Base-by-base conservation (phyloP, 768 basidiomycete species). In the Rhodotorula kratochvilovae region DNA sequence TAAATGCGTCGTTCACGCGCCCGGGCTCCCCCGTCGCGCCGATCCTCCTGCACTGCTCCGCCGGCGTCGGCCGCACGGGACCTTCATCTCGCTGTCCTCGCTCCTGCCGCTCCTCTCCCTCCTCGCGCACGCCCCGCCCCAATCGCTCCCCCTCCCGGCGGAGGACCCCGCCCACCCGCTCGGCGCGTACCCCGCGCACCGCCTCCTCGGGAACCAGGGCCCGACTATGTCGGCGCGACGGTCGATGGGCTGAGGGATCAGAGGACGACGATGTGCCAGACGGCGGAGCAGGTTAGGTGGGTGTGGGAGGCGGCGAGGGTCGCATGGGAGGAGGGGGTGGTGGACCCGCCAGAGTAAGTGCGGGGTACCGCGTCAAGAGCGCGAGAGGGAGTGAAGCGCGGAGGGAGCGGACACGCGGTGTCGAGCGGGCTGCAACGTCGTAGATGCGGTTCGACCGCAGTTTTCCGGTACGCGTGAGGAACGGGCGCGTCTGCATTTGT, bases 11-110 rank as follows among this genome's bases (percentile, higher is more conserved):
- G 1, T 55, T 62, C 35, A 57, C 43, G 15, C 27, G 35, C 25
- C 29, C 59, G 0, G 45, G 66, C 39, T 1, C 23, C 23, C 27
- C 48, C 48, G 23, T 23, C 11, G 8, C 68, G 0, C 73, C 73
- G 16, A 68, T 90, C 72, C 85, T 93, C 76, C 85, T 90, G 42
- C 86, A 89, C 71, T 94, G 92, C 78, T 92, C 90, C 36, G 92
- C 92, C 2, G 92, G 92, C 8, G 84, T 93, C 68, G 92, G 92
- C 6, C 85, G 92, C 46, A 92, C 92, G 8, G 92, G 27, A 85
- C 91, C 12, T 92, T 91, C 81, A 89, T 94, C 77, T 87, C 89
- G 0, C 78, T 92, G 51, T 86, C 86, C 16, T 92, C 91, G 21
- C 82, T 93, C 48, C 83, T 92, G n/a, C 89, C 90, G 39, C 79